Evolutionary conservation across 208 protist species (phyloP).

Genomic region (Crithidia mellificae): DNA sequence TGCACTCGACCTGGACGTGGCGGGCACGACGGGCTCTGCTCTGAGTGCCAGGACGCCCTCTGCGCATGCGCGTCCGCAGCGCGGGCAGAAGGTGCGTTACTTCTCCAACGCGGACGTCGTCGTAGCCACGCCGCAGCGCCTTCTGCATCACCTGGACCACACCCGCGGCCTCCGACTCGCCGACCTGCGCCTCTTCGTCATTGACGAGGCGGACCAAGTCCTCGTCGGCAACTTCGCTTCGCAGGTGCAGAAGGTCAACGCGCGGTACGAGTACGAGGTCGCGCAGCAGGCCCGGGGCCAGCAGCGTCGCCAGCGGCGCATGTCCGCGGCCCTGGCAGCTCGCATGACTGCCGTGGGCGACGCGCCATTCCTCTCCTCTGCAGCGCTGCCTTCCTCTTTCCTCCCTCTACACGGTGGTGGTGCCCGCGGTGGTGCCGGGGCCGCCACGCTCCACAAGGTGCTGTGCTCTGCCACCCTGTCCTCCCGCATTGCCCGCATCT

Average conservation of each 20-base stretch:
- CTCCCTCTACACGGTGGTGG: background rate
- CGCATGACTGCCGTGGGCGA: background rate
- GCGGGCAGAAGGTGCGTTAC: constrained; percentile 33
- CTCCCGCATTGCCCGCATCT: constrained; percentile 78
- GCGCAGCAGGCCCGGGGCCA: constrained; percentile 20
- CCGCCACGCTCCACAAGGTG: constrained; percentile 67
- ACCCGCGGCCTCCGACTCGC: constrained; percentile 64
- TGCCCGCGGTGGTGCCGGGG: background rate
- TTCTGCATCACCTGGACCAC: constrained; percentile 78
- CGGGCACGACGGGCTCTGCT: background rate
- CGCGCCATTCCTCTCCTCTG: background rate
- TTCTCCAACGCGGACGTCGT: constrained; percentile 81
- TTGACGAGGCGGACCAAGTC: constrained; percentile 91
- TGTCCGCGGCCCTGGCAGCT: background rate
- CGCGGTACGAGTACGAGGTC: constrained; percentile 69
- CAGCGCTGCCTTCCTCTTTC: background rate
- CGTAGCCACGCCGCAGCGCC: constrained; percentile 80
- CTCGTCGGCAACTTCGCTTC: constrained; percentile 78
- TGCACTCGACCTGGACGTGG: background rate
- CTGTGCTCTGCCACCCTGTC: constrained; percentile 91
- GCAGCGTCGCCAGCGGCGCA: constrained; percentile 16
- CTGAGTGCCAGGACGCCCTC: too few relatives aligned
- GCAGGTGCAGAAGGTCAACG: constrained; percentile 79
- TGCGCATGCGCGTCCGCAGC: background rate
- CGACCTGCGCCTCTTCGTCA: constrained; percentile 74